Percentiles rank a stretch among this genome's conserved stretches.
phyloP scores from a whole-genome alignment of 177 flowering plant genomes.

The Vitis hybrid region DNA sequence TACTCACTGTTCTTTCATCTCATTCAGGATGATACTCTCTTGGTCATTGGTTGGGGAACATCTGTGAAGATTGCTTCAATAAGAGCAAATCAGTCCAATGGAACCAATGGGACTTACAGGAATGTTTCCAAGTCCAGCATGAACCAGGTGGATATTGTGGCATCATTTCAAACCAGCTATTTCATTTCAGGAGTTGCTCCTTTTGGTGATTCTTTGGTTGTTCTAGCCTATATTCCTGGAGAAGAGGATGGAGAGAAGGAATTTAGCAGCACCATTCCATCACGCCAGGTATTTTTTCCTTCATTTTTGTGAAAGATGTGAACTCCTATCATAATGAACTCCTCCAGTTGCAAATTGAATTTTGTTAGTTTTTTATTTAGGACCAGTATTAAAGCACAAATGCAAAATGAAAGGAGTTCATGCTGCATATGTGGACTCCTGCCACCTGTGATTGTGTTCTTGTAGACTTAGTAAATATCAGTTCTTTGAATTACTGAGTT shows the following conservation, averaged over 20 bases:
- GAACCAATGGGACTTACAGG: constrained; percentile 65
- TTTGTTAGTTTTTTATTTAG: neutral
- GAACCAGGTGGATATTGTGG: constrained; percentile 92
- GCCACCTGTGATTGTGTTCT: neutral
- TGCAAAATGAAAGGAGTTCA: neutral
- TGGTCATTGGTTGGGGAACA: constrained; percentile 99
- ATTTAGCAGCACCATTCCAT: constrained; percentile 62
- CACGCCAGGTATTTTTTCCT: constrained; percentile 66
- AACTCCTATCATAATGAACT: no score
- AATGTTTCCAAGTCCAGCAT: constrained; percentile 43
- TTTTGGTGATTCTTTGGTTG: constrained; percentile 93
- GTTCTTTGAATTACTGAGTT: neutral
- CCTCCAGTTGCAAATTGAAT: no score
- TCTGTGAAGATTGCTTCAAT: constrained; percentile 88
- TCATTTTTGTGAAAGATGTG: no score
- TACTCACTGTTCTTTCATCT: constrained; percentile 1
- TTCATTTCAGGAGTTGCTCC: constrained; percentile 97
- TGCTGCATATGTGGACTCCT: neutral
- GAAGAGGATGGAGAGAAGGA: constrained; percentile 84
- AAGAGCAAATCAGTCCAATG: constrained; percentile 37
- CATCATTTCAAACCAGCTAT: constrained; percentile 96
- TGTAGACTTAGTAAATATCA: neutral
- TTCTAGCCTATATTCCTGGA: constrained; percentile 92
- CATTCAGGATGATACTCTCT: constrained; percentile 78
- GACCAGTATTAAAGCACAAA: neutral